Conservation (phyloP, 441 rosid genomes). For the Mallotus repandus region DNA sequence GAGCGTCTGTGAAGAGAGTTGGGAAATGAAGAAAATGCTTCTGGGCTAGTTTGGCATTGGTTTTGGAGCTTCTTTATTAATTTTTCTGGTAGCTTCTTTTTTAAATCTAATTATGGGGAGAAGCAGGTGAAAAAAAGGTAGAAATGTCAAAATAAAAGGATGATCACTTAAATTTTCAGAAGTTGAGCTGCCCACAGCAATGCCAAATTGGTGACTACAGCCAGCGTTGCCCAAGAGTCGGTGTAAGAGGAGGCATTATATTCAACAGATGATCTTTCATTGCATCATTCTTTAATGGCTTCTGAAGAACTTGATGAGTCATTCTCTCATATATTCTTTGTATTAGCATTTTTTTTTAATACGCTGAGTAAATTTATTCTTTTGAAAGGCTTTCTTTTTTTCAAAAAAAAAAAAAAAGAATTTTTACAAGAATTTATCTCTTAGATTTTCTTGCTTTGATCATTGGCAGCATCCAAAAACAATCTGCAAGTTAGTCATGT, state of each 20-base stretch:
- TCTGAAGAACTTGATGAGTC: background rate
- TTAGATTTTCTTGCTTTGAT: background rate
- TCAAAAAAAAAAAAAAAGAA: background rate
- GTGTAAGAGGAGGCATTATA: slow-evolving; percentile 10
- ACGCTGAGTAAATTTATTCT: background rate
- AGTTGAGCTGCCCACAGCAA: too few relatives aligned
- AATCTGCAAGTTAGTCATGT: background rate
- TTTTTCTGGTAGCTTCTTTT: too few relatives aligned
- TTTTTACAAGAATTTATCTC: background rate
- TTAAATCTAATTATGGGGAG: too few relatives aligned
- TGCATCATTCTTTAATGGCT: slow-evolving; percentile 1
- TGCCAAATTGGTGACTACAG: background rate
- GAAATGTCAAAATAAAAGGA: too few relatives aligned
- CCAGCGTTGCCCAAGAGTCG: background rate
- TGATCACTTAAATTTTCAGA: too few relatives aligned
- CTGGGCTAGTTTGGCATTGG: too few relatives aligned
- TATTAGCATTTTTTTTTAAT: too few relatives aligned
- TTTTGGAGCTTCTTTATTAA: too few relatives aligned
- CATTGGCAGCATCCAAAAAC: background rate
- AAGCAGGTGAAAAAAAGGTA: too few relatives aligned
- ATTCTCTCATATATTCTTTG: background rate
- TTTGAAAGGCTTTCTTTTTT: background rate
- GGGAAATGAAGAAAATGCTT: slow-evolving; percentile 7
- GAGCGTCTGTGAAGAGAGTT: slow-evolving; percentile 45
- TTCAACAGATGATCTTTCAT: background rate